A percentile compares a stretch with the other conserved stretches of the same genome.
These are phyloP conservation scores for Seiridium cupressi DNA, from an alignment of 2,329 filamentous ascomycete species.

Conservation along the genomic window DNA sequence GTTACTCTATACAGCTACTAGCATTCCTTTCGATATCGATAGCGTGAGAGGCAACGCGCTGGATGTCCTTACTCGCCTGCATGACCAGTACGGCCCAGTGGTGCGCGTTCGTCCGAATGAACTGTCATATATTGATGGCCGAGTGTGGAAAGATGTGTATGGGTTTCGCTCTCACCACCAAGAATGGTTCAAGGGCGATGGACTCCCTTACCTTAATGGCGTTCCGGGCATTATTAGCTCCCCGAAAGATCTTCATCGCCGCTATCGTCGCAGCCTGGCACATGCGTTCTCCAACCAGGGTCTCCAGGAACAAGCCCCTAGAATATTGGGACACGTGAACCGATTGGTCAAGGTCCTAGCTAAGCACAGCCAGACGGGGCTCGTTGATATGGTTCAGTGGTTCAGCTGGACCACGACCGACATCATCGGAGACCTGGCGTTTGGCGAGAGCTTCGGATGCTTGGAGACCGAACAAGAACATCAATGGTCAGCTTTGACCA, in stretches of 20 bases:
- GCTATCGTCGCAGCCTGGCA: conserved; percentile 11
- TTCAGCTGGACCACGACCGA: conserved; percentile 12
- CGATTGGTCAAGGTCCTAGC: conserved; percentile 5
- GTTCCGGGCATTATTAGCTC: neutral
- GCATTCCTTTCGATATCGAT: conserved; percentile 5
- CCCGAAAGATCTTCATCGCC: conserved; percentile 7
- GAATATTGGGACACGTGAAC: conserved; percentile 1
- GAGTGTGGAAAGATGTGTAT: conserved; percentile 10
- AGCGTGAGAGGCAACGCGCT: neutral
- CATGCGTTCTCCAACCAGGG: conserved; percentile 14
- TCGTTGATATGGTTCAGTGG: conserved; percentile 15
- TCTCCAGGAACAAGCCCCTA: conserved; percentile 8
- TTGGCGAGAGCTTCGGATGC: conserved; percentile 14
- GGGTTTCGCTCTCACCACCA: conserved; percentile 1
- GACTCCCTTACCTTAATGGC: neutral
- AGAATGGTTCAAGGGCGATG: conserved; percentile 2
- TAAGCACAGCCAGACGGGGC: neutral
- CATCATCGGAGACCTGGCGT: conserved; percentile 15
- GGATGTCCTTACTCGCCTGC: neutral
- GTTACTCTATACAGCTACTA: conserved; percentile 3
- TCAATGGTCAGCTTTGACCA: conserved; percentile 7
- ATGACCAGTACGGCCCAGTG: conserved; percentile 5
- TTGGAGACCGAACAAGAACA: conserved; percentile 8
- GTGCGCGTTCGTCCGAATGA: conserved; percentile 4
- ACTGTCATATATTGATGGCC: conserved; percentile 4